Evolutionary conservation across 257 asterid genomes (phyloP).

Genomic region (Marsdenia floribunda): DNA sequence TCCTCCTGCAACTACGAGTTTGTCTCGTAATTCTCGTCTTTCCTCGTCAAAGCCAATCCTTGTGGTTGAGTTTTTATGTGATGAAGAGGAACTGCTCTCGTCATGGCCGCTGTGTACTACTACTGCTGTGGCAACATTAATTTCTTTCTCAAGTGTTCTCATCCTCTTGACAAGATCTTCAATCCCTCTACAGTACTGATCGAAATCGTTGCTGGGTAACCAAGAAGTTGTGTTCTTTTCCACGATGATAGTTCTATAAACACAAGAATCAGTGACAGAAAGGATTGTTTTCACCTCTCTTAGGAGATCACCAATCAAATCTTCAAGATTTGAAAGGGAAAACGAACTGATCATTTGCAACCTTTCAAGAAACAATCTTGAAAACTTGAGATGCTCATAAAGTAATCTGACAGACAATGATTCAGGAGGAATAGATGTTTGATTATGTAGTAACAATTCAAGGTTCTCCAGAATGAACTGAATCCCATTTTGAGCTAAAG

Average conservation of each 20-base stretch:
- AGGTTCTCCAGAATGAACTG: neutral
- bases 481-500: neutral
- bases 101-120: neutral
- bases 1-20: too few species aligned
- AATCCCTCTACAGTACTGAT: neutral
- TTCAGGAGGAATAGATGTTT: neutral
- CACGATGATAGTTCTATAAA: neutral
- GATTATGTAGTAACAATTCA: neutral
- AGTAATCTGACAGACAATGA: neutral
- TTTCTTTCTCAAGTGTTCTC: neutral
- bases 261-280: neutral
- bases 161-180: neutral
- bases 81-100: neutral
- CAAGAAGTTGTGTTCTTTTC: neutral
- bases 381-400: neutral
- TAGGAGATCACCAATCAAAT: neutral
- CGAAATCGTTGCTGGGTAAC: neutral
- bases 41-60: neutral
- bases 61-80: neutral
- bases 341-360: neutral
- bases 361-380: neutral
- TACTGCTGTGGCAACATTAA: neutral
- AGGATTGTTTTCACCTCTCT: neutral
- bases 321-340: neutral
- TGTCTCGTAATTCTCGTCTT: neutral